Evolutionary conservation across 805 yeast species (phyloP).

Genomic region (Saturnispora diversa): DNA sequence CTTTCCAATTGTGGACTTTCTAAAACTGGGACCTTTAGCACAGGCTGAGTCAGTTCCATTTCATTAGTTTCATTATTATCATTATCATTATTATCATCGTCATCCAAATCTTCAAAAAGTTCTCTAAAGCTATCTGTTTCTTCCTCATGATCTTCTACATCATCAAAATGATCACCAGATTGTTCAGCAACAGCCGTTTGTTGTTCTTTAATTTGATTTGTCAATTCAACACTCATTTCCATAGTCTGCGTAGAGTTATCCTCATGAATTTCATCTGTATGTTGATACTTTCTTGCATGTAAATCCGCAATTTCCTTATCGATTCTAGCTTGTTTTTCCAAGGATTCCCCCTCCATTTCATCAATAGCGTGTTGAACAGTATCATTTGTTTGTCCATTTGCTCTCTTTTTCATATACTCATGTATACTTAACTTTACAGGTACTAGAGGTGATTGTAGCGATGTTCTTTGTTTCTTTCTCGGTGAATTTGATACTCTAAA

Average conservation of each 20-base stretch:
- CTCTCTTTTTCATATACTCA: background rate
- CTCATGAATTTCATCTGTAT: conserved; percentile 9
- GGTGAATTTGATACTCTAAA: conserved; percentile 12
- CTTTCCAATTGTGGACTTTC: background rate
- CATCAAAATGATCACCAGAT: background rate
- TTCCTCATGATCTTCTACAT: conserved; percentile 1
- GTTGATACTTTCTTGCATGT: conserved; percentile 6
- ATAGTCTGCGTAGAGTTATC: conserved; percentile 26
- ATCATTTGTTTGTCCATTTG: background rate
- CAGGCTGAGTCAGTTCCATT: background rate
- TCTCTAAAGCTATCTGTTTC: conserved; percentile 9
- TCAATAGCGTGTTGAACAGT: background rate
- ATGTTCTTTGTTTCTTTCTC: conserved; percentile 8
- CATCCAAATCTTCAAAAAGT: conserved; percentile 10
- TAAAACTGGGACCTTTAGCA: background rate
- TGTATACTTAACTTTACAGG: conserved; percentile 1
- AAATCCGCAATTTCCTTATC: conserved; percentile 7
- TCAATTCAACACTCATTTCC: conserved; percentile 24
- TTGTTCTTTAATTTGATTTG: conserved; percentile 19
- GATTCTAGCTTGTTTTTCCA: conserved; percentile 2
- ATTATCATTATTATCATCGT: background rate
- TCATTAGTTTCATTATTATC: background rate
- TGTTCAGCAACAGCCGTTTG: conserved; percentile 12
- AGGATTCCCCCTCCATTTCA: conserved; percentile 11
- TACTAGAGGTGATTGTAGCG: conserved; percentile 1